A percentile compares a stretch with the other conserved stretches of the same genome.
Evolutionary conservation across 371 early-diverging fungal species (phyloP).

Genomic region (Basidiobolus meristosporus): DNA sequence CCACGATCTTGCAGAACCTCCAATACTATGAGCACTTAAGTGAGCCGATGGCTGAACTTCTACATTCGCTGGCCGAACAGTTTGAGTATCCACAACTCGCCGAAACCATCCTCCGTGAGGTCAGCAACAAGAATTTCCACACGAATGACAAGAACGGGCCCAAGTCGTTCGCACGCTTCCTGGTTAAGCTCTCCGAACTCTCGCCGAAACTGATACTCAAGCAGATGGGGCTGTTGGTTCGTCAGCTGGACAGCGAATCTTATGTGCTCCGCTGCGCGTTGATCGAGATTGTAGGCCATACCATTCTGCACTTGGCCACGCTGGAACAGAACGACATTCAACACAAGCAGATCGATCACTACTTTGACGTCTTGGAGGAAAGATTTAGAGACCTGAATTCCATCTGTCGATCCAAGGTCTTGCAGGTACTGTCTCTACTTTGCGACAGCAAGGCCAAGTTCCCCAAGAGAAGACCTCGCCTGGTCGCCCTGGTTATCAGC

Average conservation of each 20-base stretch:
- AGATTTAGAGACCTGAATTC: slow-evolving; percentile 71
- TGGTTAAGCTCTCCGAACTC: slow-evolving; percentile 62
- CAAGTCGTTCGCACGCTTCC: slow-evolving; percentile 64
- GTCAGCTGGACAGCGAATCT: slow-evolving; percentile 73
- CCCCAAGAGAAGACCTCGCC: slow-evolving; percentile 54
- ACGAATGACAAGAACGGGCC: slow-evolving; percentile 54
- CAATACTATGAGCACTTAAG: slow-evolving; percentile 84
- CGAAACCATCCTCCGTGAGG: slow-evolving; percentile 51
- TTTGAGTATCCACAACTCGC: slow-evolving; percentile 49
- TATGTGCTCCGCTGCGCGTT: slow-evolving; percentile 68
- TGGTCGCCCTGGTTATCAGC: slow-evolving; percentile 45
- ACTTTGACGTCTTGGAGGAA: slow-evolving; percentile 77
- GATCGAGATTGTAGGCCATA: slow-evolving; percentile 71
- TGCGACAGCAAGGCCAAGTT: slow-evolving; percentile 48
- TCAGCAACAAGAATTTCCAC: slow-evolving; percentile 16
- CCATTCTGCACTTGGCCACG: slow-evolving; percentile 48
- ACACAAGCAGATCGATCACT: slow-evolving; percentile 33
- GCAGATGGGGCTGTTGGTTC: slow-evolving; percentile 62
- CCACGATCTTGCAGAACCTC: slow-evolving; percentile 69
- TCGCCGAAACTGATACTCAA: slow-evolving; percentile 63
- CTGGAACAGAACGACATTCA: slow-evolving; percentile 36
- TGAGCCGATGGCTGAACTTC: slow-evolving; percentile 78
- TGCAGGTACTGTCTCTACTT: slow-evolving; percentile 64
- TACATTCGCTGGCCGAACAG: slow-evolving; percentile 36
- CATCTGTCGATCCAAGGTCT: slow-evolving; percentile 62